Base-by-base conservation (phyloP, 257 asterid species). In the Penstemon davidsonii region DNA sequence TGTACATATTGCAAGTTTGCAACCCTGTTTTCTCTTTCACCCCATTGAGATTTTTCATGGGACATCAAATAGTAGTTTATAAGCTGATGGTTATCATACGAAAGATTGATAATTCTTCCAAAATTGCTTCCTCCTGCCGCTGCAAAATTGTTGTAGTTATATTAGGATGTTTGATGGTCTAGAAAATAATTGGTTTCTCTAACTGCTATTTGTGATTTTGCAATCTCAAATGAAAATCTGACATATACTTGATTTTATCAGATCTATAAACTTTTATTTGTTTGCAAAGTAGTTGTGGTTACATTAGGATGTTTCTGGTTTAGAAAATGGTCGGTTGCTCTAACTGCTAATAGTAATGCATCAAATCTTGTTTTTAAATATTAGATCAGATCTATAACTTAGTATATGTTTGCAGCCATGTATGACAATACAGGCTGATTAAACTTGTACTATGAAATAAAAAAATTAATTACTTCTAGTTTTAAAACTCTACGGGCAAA, bases 181-280 rank as follows among this genome's bases (percentile, higher is more conserved):
- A 25, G 73, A 49, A 49, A 10, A 8, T 55, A 57, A 45, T 41
- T 70, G 46, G 62, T 52, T 61, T 40, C 46, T 43, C 47, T 62
- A 54, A 55, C 37, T 62, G 41, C 41, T 59, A 36, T 18, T 46
- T 25, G 12, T 51, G 67, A 47, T 39, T 52, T 3, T 33, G 43
- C 46, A 7, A 55, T 43, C 55, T 68, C 55, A 54, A 53, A 42
- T 63, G 15, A 15, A 46, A 47, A 46, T 43, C 40, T 5, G 19
- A 45, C 12, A 39, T 8, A 4, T 64, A 11, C 59, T 38, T 38
- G 40, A 40, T 52, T 49, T 8, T 39, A 38, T 52, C 51, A 38
- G 9, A 45, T 41, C 52, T 13, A 8, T 15, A 25, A 25, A 2
- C 33, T 25, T 25, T 25, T 25, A 25, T 25, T 25, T 25, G 33